Base-by-base conservation (phyloP, 139 green algal species). In the Picochlorum sp. region DNA sequence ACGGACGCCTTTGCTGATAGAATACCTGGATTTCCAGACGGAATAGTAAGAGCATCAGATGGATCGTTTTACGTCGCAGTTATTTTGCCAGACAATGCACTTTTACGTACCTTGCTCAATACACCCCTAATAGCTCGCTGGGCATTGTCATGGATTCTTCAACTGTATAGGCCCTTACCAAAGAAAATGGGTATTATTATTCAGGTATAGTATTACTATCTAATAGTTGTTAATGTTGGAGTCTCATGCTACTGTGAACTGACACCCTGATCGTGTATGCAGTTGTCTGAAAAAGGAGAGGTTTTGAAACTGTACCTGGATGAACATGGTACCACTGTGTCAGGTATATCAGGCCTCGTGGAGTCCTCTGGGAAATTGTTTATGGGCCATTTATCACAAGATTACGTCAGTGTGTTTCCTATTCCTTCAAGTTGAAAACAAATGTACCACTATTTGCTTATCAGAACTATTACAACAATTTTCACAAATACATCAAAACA, bases 371-470 rank as follows among this genome's bases (percentile, higher is more conserved):
- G 16, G 5, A 50, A 35, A 31, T 24, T 61, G 32, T 61, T 25
- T 45, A 47, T 61, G 55, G 55, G 55, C 16, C 31, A 61, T 61
- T 24, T 68, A 28, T 28, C 28, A 12, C 12, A 51, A 39, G 16
- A 66, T 47, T 67, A 68, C 30, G 31, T 68, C 29, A 66, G 55
- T 37, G 40, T 64, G n/a, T n/a, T n/a, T n/a, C n/a, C n/a, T n/a
- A n/a, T n/a, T n/a, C n/a, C n/a, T n/a, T n/a, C n/a, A n/a, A n/a
- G n/a, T n/a, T n/a, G n/a, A n/a, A n/a, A n/a, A n/a, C n/a, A n/a
- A n/a, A n/a, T n/a, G n/a, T n/a, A n/a, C n/a, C n/a, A n/a, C n/a
- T n/a, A n/a, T n/a, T n/a, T n/a, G n/a, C n/a, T n/a, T n/a, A n/a
- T n/a, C n/a, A n/a, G 39, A 47, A 47, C 18, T n/a, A 47, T 47